phyloP scores from a whole-genome alignment of 2,329 filamentous ascomycete species.

The Fusarium ramigenum region DNA sequence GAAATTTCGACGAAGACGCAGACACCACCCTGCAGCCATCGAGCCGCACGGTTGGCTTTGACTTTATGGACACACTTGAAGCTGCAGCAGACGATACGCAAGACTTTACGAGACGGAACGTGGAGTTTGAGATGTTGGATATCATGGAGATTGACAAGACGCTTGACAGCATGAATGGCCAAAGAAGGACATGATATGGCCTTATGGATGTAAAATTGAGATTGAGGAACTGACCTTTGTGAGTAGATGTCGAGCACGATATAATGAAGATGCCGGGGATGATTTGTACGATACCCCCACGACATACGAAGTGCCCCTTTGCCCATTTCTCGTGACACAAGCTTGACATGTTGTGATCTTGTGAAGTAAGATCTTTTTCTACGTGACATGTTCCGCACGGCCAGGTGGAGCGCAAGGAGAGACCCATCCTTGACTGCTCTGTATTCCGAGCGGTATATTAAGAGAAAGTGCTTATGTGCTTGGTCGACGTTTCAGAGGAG shows the following conservation, averaged over 20 bases:
- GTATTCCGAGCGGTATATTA: conserved; percentile 79
- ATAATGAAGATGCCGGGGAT: conserved; percentile 31
- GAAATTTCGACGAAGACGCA: conserved; percentile 39
- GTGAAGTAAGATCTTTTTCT: conserved; percentile 1
- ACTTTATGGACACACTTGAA: conserved; percentile 61
- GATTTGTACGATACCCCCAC: conserved; percentile 52
- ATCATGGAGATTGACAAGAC: conserved; percentile 73
- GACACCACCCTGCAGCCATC: conserved; percentile 40
- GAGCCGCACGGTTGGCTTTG: conserved; percentile 53
- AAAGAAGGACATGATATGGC: conserved; percentile 57
- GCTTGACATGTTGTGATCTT: conserved; percentile 3
- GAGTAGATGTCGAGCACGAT: conserved; percentile 37
- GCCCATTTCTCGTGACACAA: background rate
- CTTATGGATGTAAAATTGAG: conserved; percentile 45
- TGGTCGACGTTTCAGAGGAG: conserved; percentile 42
- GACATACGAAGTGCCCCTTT: conserved; percentile 19
- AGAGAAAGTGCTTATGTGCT: conserved; percentile 41
- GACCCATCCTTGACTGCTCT: conserved; percentile 77
- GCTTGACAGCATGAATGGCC: conserved; percentile 64
- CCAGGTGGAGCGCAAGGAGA: conserved; percentile 81
- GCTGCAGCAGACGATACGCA: conserved; percentile 63
- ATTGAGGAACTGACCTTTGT: conserved; percentile 30
- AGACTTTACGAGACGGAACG: conserved; percentile 60
- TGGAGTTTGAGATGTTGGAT: conserved; percentile 70
- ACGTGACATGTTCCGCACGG: conserved; percentile 65